Evolutionary conservation across 768 basidiomycete species (phyloP).

Genomic region (Auriscalpium vulgare): DNA sequence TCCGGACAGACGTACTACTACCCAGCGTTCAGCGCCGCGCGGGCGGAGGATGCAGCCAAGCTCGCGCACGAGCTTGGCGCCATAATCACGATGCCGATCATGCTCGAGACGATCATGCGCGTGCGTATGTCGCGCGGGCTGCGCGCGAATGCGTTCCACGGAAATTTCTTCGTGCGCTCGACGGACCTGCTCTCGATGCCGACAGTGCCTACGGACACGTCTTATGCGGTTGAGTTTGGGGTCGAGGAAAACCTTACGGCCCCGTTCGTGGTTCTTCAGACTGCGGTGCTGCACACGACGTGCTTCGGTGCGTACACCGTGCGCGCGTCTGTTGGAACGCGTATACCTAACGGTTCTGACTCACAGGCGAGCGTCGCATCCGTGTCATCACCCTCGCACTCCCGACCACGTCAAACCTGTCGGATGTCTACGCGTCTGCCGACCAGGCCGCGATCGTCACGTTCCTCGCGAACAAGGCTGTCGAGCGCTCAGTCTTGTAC

Average conservation of each 20-base stretch:
- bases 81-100: constrained; percentile 88
- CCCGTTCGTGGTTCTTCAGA: constrained; percentile 45
- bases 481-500: constrained; percentile 77
- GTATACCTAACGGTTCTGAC: not conserved
- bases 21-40: constrained; percentile 92
- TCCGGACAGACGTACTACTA: constrained; percentile 98
- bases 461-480: constrained; percentile 84
- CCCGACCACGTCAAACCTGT: constrained; percentile 81
- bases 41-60: constrained; percentile 94
- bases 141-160: constrained; percentile 49
- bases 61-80: constrained; percentile 97
- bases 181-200: constrained; percentile 49
- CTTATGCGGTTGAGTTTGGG: constrained; percentile 48
- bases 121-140: constrained; percentile 78
- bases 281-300: constrained; percentile 47
- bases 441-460: constrained; percentile 85
- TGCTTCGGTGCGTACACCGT: constrained; percentile 29
- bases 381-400: constrained; percentile 84
- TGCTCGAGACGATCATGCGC: constrained; percentile 95
- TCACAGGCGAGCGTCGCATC: constrained; percentile 63
- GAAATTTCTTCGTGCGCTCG: constrained; percentile 54
- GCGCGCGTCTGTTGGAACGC: not conserved
- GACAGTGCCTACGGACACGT: constrained; percentile 46
- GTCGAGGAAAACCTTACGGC: constrained; percentile 44
- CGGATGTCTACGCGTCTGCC: constrained; percentile 84